Evolutionary conservation across 495 filamentous ascomycete genomes (phyloP), one percentile per base, ranked within the genome.

Genomic region (Trichoderma orchidacearum): DNA sequence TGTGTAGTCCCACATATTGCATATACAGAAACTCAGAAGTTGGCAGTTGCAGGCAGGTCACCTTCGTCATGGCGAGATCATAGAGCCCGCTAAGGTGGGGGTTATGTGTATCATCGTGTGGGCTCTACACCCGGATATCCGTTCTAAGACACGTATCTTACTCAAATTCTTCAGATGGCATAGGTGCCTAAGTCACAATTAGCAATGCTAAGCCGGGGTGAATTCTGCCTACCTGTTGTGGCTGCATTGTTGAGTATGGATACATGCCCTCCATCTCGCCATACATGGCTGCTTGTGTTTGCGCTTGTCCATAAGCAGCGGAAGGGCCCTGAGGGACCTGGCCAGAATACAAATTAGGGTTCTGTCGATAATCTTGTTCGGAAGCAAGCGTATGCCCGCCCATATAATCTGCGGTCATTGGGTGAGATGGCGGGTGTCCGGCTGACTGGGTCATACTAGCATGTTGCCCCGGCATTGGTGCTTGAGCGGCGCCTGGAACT

Each of bases 251-350:
- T 32, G 85, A 79, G 69, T 89, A 93, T 30, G 80, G 79, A 72
- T 96, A 96, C 78, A 96, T 95, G 54, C 76, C 78, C 60, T 90
- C 87, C 65, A 92, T 81, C 45, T 84, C 81, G 54, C 78, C 66
- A 64, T 89, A 96, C 80, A 96, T 93, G 27, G 64, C 61, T 41
- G 81, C 77, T 62, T 83, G 84, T 45, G 81, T 77, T 62, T 83
- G 84, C 35, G 83, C 81, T 55, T 90, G 85, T 36, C 81, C 85
- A 66, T 92, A 91, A 27, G 80, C 75, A 35, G 78, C 78, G 30
- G 80, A 74, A 6, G 84, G 85, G 51, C 85, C 85, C 25, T 81
- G 73, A 60, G 86, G 88, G 30, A 89, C 86, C 52, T 88, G 82
- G 13, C 80, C 80, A 11, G 82, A 75, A 69, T 95, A 96, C 80